These are phyloP conservation scores for Cryptococcus hybrid DNA, from an alignment of 1,284 basidiomycete genomes.

Conservation along the genomic window DNA sequence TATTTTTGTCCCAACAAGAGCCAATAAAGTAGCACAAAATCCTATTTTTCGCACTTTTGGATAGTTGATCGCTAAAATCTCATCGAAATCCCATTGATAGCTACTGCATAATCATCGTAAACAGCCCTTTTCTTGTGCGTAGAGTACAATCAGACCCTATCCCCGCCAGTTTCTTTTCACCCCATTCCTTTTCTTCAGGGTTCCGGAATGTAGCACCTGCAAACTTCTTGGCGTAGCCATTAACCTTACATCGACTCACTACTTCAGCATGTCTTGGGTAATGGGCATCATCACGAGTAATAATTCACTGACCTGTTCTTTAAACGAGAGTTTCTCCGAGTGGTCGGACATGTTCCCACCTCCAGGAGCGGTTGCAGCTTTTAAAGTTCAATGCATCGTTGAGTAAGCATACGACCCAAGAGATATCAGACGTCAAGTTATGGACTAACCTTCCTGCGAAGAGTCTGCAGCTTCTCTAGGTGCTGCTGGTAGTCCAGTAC, in stretches of 20 bases:
- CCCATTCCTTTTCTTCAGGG: conserved; percentile 35
- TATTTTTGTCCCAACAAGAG: too few relatives aligned
- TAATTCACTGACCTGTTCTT: conserved; percentile 35
- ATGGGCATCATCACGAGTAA: background rate
- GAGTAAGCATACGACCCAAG: background rate
- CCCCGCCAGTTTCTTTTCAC: conserved; percentile 34
- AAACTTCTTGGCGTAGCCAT: conserved; percentile 44
- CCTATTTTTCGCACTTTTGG: too few relatives aligned
- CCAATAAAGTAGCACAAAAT: too few relatives aligned
- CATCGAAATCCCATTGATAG: background rate
- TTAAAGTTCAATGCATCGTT: background rate
- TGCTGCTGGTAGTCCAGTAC: conserved; percentile 10
- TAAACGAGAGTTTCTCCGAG: conserved; percentile 31
- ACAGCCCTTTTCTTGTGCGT: background rate
- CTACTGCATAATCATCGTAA: background rate
- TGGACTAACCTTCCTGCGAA: conserved; percentile 30
- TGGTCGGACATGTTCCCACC: conserved; percentile 18
- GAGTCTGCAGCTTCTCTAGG: conserved; percentile 14
- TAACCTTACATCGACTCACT: conserved; percentile 20
- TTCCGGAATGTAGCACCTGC: conserved; percentile 36
- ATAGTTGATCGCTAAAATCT: background rate
- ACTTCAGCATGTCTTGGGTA: background rate
- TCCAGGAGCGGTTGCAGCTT: conserved; percentile 35
- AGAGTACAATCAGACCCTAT: background rate
- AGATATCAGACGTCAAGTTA: background rate